Base-by-base conservation (phyloP, 371 early-diverging fungal species). In the Amoeboradix gromovi region DNA sequence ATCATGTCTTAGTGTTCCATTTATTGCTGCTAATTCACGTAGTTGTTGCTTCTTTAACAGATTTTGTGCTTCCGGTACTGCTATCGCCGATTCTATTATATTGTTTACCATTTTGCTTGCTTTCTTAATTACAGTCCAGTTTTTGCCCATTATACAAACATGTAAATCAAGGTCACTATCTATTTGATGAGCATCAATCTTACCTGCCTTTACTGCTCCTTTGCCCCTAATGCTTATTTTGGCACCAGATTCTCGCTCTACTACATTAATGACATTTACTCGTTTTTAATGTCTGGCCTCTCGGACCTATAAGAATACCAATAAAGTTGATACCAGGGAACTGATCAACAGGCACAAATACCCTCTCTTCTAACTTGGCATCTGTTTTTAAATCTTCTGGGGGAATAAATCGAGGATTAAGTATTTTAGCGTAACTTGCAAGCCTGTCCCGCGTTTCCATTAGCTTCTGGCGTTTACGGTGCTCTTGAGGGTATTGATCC, bases 191-290 rank as follows among this genome's bases (percentile, higher is more conserved):
- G 31, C 30, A 65, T 28, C 88, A 0, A 74, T 79, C 74, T 89
- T 91, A n/a, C 95, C 94, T 74, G 93, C 94, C 77, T 96, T 96
- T 67, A 92, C 88, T 17, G 92, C 91, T 22, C 97, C 97, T 70
- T 85, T 83, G 67, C 96, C 96, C 72, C 94, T 89, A 77, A 96
- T 93, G 73, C 88, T 89, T 72, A 96, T 92, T 75, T 93, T 94
- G 31, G 89, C 86, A 12, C 91, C 92, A 0, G 91, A 87, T 31
- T 91, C 91, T 0, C 86, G 72, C 74, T 96, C 94, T n/a, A n/a
- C n/a, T n/a, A n/a, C n/a, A n/a, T n/a, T n/a, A n/a, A n/a, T n/a
- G n/a, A n/a, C n/a, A n/a, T n/a, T n/a, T n/a, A 83, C 94, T 90
- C 72, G 86, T 86, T 74, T 93, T 92, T 66, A 93, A 78, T 0